Evolutionary conservation across 164 flowering plant genomes (phyloP).

Genomic region (Tetracentron sinense): DNA sequence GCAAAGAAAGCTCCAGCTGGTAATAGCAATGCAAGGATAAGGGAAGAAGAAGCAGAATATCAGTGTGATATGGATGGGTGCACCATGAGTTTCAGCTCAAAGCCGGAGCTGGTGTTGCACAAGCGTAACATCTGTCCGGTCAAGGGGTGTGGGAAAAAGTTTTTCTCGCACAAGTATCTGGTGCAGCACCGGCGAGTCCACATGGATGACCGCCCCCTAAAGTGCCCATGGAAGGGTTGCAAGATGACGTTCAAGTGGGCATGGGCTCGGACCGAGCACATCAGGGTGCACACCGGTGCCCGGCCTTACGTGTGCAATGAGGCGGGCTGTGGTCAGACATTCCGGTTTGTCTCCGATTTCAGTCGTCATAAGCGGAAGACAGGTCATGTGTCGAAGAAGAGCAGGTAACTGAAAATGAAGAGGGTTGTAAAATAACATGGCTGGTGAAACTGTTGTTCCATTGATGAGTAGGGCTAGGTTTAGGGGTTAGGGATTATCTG

Average conservation of each 20-base stretch:
- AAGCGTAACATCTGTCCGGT: conserved; percentile 80
- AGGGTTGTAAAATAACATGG: conserved; percentile 23
- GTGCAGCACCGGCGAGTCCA: conserved; percentile 96
- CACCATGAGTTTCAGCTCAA: conserved; percentile 72
- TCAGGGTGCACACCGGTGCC: conserved; percentile 95
- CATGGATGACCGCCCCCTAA: conserved; percentile 82
- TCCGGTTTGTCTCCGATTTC: conserved; percentile 96
- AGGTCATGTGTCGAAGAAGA: conserved; percentile 69
- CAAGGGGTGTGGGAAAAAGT: conserved; percentile 90
- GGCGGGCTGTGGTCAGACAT: conserved; percentile 90
- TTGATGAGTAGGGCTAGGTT: conserved; percentile 22
- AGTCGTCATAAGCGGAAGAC: conserved; percentile 99
- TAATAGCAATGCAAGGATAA: conserved; percentile 9
- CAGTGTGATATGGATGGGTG: conserved; percentile 91
- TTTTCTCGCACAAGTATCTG: conserved; percentile 95
- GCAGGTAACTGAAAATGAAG: conserved; percentile 14
- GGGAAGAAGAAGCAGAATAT: conserved; percentile 51
- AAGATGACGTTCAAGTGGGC: conserved; percentile 99
- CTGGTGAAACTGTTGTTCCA: conserved; percentile 23
- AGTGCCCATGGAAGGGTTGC: conserved; percentile 99
- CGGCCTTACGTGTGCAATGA: conserved; percentile 86
- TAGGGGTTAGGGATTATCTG: conserved; percentile 28
- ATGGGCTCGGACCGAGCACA: conserved; percentile 98
- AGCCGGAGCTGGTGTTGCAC: conserved; percentile 71
- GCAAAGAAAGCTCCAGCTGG: conserved; percentile 28